Percentiles rank a stretch among this genome's conserved stretches.
Conservation (phyloP, 768 basidiomycete genomes). For the Mycena rebaudengoi region DNA sequence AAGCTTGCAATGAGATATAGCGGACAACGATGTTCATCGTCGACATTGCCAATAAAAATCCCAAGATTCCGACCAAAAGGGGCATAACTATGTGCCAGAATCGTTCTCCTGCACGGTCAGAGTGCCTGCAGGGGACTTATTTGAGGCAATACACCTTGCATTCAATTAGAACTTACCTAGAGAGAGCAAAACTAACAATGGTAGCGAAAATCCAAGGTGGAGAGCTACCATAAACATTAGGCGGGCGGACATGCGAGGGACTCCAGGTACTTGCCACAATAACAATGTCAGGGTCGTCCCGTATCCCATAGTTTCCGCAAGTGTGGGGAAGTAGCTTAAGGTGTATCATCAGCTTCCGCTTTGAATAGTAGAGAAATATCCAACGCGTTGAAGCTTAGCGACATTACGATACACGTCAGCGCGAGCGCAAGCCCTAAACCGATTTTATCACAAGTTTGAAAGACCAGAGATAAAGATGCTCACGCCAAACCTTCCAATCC, state of each 20-base stretch:
- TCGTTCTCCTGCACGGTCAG: conserved; percentile 75
- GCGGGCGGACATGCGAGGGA: background rate
- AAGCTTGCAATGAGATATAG: conserved; percentile 68
- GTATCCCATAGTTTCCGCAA: conserved; percentile 75
- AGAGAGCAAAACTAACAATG: conserved; percentile 59
- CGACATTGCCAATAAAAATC: conserved; percentile 70
- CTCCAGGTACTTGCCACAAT: background rate
- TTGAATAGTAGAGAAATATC: background rate
- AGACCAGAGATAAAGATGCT: conserved; percentile 46
- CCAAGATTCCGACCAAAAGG: conserved; percentile 66
- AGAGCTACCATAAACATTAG: conserved; percentile 58
- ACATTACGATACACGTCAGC: conserved; percentile 53
- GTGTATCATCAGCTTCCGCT: background rate
- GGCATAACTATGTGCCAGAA: conserved; percentile 70
- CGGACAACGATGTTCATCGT: conserved; percentile 70
- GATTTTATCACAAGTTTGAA: conserved; percentile 28
- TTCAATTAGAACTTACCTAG: conserved; percentile 46
- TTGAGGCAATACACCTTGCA: background rate
- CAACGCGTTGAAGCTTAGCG: conserved; percentile 70
- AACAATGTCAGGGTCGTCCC: conserved; percentile 65
- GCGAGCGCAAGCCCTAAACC: conserved; percentile 42
- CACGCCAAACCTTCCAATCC: conserved; percentile 79
- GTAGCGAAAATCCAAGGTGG: conserved; percentile 75
- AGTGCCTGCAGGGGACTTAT: conserved; percentile 55
- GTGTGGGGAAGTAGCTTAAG: conserved; percentile 67